Percentiles rank a stretch among this genome's conserved stretches.
Conservation (phyloP, 129 eudicot species). For the Artemisia argyi region DNA sequence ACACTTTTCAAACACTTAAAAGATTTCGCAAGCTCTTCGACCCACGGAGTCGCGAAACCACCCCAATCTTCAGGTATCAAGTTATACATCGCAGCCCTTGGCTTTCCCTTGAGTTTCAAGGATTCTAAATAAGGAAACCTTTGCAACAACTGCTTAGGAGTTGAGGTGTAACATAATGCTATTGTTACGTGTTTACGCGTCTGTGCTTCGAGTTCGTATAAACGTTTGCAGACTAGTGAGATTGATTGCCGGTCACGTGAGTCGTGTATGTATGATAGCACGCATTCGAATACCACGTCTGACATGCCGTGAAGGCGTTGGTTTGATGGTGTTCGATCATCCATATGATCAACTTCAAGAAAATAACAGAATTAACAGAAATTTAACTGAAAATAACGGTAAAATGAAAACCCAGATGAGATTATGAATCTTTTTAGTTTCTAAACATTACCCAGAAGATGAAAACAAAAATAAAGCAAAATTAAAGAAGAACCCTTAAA, state of each 20-base stretch:
- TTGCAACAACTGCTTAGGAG: slow-evolving; percentile 53
- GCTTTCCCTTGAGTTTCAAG: slow-evolving; percentile 75
- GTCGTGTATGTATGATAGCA: slow-evolving; percentile 64
- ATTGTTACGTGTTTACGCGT: slow-evolving; percentile 82
- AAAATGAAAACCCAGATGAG: too few relatives aligned
- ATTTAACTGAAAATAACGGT: too few relatives aligned
- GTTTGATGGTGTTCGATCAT: slow-evolving; percentile 11
- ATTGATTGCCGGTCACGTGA: slow-evolving; percentile 70
- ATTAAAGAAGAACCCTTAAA: too few relatives aligned
- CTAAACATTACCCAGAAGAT: neutral
- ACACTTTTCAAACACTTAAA: slow-evolving; percentile 52
- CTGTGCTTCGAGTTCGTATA: slow-evolving; percentile 63
- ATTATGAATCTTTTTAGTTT: too few relatives aligned
- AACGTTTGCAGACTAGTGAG: slow-evolving; percentile 65
- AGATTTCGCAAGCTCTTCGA: slow-evolving; percentile 47
- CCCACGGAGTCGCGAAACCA: slow-evolving; percentile 82
- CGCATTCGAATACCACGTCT: slow-evolving; percentile 65
- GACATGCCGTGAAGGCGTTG: slow-evolving; percentile 37
- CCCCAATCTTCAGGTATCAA: slow-evolving; percentile 91
- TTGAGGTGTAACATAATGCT: slow-evolving; percentile 71
- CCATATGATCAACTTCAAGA: slow-evolving; percentile 12
- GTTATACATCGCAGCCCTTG: slow-evolving; percentile 90
- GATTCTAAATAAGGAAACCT: slow-evolving; percentile 69
- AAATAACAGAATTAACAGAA: neutral
- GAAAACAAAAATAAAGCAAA: neutral